Evolutionary conservation across 805 yeast genomes (phyloP).

Genomic region (Hanseniaspora thailandica): DNA sequence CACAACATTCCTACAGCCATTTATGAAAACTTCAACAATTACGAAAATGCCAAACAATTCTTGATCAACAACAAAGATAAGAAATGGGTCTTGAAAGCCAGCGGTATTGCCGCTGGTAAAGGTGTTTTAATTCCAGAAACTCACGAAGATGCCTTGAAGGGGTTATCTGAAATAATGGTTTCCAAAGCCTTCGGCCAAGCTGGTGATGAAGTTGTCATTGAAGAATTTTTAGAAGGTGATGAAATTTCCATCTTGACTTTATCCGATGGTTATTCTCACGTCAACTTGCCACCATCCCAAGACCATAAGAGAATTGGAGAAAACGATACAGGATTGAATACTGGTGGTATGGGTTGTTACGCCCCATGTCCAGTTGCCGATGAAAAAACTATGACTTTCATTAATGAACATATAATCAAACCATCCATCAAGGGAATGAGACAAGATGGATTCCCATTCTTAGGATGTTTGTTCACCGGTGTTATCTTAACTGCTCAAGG

Average conservation of each 20-base stretch:
- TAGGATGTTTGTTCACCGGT: conserved; percentile 92
- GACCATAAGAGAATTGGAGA: conserved; percentile 94
- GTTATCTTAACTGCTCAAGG: conserved; percentile 78
- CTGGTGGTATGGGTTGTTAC: conserved; percentile 99
- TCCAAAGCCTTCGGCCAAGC: conserved; percentile 82
- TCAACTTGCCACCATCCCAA: conserved; percentile 92
- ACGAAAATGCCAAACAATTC: conserved; percentile 62
- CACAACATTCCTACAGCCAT: conserved; percentile 91
- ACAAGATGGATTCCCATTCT: conserved; percentile 86
- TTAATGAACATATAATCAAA: conserved; percentile 63
- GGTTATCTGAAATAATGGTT: conserved; percentile 80
- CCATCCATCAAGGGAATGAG: conserved; percentile 97
- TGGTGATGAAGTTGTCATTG: conserved; percentile 89
- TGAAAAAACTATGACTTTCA: conserved; percentile 52
- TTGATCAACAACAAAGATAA: conserved; percentile 47
- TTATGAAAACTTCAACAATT: conserved; percentile 70
- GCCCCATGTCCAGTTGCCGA: conserved; percentile 97
- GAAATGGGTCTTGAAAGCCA: conserved; percentile 86
- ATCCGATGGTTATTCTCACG: conserved; percentile 84
- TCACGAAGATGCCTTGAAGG: conserved; percentile 73
- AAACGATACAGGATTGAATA: conserved; percentile 86
- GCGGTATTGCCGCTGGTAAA: conserved; percentile 97
- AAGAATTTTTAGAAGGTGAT: conserved; percentile 92
- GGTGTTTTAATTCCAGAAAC: conserved; percentile 88
- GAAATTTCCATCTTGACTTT: conserved; percentile 87